phyloP scores from a whole-genome alignment of 768 basidiomycete species.

The Phylloporus scabripes region DNA sequence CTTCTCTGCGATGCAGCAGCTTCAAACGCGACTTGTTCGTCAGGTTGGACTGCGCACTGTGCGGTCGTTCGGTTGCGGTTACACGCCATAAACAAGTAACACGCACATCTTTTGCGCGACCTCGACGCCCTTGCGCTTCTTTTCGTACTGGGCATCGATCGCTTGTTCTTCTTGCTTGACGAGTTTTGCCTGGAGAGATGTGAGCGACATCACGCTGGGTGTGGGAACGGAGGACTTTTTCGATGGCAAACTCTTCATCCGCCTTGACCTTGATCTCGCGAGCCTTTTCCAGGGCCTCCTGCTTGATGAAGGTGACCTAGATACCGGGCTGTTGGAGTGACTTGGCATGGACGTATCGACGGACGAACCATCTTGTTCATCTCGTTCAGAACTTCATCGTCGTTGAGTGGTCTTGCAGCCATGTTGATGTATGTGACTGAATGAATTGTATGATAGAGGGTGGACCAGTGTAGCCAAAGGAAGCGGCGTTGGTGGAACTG shows the following conservation, averaged over 20 bases:
- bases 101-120: constrained; percentile 94
- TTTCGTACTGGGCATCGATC: constrained; percentile 92
- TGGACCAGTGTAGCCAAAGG: not conserved
- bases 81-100: not conserved
- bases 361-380: constrained; percentile 95
- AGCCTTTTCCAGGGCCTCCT: constrained; percentile 96
- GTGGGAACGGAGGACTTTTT: constrained; percentile 59
- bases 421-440: constrained; percentile 33
- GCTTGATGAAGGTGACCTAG: constrained; percentile 97
- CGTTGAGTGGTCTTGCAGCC: constrained; percentile 78
- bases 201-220: not conserved
- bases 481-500: not conserved
- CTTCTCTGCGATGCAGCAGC: constrained; percentile 86
- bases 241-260: constrained; percentile 98
- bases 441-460: not conserved
- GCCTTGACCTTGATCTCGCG: constrained; percentile 96
- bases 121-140: constrained; percentile 92
- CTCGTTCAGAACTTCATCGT: constrained; percentile 92
- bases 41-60: constrained; percentile 87
- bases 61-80: constrained; percentile 4
- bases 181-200: constrained; percentile 73
- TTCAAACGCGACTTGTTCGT: constrained; percentile 94
- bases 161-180: constrained; percentile 94
- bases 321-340: constrained; percentile 2
- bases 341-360: not conserved